phyloP scores from a whole-genome alignment of 495 filamentous ascomycete genomes.

The Parmelia sp. region DNA sequence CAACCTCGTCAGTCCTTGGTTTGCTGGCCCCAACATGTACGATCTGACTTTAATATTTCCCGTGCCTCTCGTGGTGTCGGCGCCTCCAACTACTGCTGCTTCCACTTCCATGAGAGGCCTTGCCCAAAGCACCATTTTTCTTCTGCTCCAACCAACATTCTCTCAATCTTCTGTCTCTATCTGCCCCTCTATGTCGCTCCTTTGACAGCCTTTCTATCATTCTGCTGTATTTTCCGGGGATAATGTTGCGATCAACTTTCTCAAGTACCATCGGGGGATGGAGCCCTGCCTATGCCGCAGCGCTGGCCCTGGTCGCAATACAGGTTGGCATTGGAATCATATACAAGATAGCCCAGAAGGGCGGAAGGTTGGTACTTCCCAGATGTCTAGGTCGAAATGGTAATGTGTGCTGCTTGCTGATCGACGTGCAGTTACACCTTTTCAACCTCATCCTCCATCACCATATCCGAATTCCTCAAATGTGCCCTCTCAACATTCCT shows the following conservation, averaged over 20 bases:
- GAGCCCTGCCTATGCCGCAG: conserved; percentile 14
- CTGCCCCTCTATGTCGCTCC: not conserved
- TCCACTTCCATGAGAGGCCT: not conserved
- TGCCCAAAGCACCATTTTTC: not conserved
- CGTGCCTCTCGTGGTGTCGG: not conserved
- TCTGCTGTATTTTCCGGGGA: not conserved
- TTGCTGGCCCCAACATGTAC: too few relatives aligned
- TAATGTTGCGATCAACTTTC: not conserved
- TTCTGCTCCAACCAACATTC: not conserved
- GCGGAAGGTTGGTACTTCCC: conserved; percentile 6
- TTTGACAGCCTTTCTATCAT: not conserved
- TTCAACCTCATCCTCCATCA: conserved; percentile 27
- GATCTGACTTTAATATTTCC: not conserved
- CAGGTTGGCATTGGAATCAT: conserved; percentile 29
- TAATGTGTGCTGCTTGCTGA: not conserved
- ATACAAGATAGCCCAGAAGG: conserved; percentile 23
- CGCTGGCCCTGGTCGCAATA: conserved; percentile 25
- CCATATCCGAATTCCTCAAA: conserved; percentile 30
- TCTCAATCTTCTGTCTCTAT: not conserved
- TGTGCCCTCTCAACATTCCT: conserved; percentile 26
- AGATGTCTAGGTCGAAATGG: not conserved
- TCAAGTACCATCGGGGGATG: not conserved
- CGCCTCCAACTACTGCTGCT: not conserved
- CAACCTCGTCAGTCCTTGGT: too few relatives aligned
- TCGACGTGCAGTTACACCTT: conserved; percentile 20